phyloP scores from a whole-genome alignment of 768 basidiomycete species.

The Tricholoma terreum region DNA sequence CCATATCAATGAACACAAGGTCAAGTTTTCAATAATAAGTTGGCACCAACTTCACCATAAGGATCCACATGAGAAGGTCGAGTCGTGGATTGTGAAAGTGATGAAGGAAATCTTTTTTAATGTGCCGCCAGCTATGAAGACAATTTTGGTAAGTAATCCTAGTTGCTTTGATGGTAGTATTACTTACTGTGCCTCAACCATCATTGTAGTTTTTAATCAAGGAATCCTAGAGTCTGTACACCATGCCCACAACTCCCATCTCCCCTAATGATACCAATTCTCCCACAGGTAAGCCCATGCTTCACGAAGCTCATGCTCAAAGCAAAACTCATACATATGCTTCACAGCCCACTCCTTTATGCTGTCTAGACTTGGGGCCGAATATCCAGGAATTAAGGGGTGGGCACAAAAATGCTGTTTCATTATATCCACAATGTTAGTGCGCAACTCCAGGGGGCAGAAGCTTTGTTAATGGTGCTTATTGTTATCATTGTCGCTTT shows the following conservation, averaged over 20 bases:
- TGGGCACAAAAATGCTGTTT: neutral
- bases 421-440: neutral
- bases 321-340: conserved; percentile 23
- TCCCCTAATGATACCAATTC: conserved; percentile 15
- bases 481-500: too few species aligned
- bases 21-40: neutral
- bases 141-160: neutral
- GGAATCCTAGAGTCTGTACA: conserved; percentile 15
- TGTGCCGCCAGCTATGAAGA: conserved; percentile 29
- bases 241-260: conserved; percentile 27
- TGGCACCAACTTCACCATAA: conserved; percentile 25
- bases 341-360: conserved; percentile 10
- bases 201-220: conserved; percentile 26
- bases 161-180: neutral
- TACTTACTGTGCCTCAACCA: conserved; percentile 22
- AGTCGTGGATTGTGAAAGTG: conserved; percentile 28
- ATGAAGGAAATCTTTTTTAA: conserved; percentile 32
- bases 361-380: neutral
- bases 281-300: conserved; percentile 27
- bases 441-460: neutral
- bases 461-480: too few species aligned
- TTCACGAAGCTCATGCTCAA: conserved; percentile 14
- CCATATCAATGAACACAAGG: neutral
- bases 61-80: conserved; percentile 31
- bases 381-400: conserved; percentile 14